Evolutionary conservation across 164 flowering plant genomes (phyloP).

Genomic region (Piper betle): DNA sequence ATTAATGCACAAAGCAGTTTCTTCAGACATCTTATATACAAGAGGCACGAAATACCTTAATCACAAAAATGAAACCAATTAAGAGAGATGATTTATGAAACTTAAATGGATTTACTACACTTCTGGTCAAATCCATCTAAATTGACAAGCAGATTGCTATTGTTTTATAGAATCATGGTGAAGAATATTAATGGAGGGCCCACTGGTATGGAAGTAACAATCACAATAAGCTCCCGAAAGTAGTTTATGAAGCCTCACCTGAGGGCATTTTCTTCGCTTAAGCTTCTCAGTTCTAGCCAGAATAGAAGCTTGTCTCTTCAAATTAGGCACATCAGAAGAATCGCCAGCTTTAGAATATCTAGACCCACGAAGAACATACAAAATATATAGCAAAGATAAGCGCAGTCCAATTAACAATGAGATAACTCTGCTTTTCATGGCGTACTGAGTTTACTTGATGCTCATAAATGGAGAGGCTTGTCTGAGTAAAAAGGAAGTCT

Average conservation of each 20-base stretch:
- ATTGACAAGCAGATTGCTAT: too few relatives aligned
- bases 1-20: background rate
- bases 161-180: too few relatives aligned
- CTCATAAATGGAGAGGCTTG: slow-evolving; percentile 81
- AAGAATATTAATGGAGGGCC: background rate
- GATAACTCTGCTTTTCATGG: background rate
- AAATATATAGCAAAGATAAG: background rate
- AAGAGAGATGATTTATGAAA: background rate
- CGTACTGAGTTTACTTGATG: slow-evolving; percentile 40
- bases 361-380: background rate
- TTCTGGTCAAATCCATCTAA: too few relatives aligned
- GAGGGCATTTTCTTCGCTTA: slow-evolving; percentile 38
- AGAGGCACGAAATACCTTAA: too few relatives aligned
- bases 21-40: background rate
- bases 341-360: slow-evolving; percentile 45
- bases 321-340: slow-evolving; percentile 14
- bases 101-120: too few relatives aligned
- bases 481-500: slow-evolving; percentile 60
- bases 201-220: slow-evolving; percentile 16
- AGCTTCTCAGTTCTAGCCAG: slow-evolving; percentile 22
- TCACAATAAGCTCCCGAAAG: background rate
- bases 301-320: slow-evolving; percentile 36
- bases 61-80: too few relatives aligned
- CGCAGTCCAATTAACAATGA: background rate
- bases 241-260: slow-evolving; percentile 8